Evolutionary conservation across 1,284 basidiomycete species (phyloP).

Genomic region (Tilletiopsis washingtonensis): DNA sequence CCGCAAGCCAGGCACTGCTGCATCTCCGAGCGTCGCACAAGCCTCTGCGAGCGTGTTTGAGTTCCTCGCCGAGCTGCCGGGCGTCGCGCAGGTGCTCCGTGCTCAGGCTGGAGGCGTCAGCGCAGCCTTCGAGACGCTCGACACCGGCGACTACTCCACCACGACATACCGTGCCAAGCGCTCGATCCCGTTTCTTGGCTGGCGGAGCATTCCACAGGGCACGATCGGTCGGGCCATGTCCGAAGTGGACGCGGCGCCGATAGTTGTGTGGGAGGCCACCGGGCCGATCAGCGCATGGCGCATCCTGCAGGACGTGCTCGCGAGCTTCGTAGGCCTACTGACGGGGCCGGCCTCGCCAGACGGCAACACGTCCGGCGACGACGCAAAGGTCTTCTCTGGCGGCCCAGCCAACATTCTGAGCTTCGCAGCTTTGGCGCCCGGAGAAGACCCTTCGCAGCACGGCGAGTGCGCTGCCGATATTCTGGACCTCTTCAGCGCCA

Average conservation of each 20-base stretch:
- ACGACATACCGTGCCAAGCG: conserved; percentile 61
- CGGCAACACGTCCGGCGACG: neutral
- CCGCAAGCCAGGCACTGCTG: too few species aligned
- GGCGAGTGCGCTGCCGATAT: conserved; percentile 62
- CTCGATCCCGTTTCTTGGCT: conserved; percentile 66
- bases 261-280: conserved; percentile 70
- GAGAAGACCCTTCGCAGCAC: neutral
- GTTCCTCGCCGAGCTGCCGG: conserved; percentile 64
- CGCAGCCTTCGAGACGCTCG: conserved; percentile 63
- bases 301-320: conserved; percentile 66
- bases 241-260: conserved; percentile 58
- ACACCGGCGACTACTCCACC: conserved; percentile 54
- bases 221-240: conserved; percentile 63
- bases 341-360: neutral
- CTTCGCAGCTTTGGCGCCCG: conserved; percentile 5
- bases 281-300: conserved; percentile 67
- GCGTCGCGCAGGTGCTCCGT: conserved; percentile 67
- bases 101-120: conserved; percentile 53
- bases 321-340: conserved; percentile 52
- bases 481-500: conserved; percentile 67
- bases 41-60: too few species aligned
- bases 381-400: conserved; percentile 4
- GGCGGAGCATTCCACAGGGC: conserved; percentile 57
- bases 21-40: too few species aligned
- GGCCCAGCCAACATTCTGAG: neutral